A percentile compares a stretch with the other conserved stretches of the same genome.
phyloP scores from a whole-genome alignment of 1,284 basidiomycete species.

The Rhodotorula sp. region DNA sequence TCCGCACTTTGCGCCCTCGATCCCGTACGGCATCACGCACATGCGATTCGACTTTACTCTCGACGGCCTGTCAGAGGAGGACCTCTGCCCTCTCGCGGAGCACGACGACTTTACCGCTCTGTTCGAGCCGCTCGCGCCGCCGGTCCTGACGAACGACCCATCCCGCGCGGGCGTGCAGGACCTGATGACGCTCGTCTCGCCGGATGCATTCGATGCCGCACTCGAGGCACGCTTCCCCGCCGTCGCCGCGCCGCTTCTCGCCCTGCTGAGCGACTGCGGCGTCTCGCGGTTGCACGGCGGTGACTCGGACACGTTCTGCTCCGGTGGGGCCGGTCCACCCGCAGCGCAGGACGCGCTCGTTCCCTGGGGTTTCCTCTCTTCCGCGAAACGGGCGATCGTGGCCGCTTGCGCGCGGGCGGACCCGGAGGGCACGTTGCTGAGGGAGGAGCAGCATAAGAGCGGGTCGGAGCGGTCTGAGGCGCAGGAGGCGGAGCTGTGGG shows the following conservation, averaged over 20 bases:
- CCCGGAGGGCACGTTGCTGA: neutral
- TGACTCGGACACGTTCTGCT: neutral
- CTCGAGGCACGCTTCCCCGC: no score
- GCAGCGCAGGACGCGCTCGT: neutral
- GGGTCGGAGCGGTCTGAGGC: neutral
- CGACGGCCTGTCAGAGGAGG: neutral
- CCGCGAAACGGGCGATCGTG: neutral
- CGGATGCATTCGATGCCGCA: no score
- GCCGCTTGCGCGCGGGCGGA: neutral
- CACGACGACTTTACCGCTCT: neutral
- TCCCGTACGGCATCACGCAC: neutral
- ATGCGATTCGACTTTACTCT: constrained; percentile 1
- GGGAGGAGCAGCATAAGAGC: no score
- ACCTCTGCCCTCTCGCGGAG: neutral
- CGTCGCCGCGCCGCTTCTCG: neutral
- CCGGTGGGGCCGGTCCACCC: neutral
- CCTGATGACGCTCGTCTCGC: neutral
- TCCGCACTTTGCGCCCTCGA: neutral
- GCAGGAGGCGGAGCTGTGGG: no score
- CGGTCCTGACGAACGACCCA: neutral
- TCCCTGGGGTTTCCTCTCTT: constrained; percentile 1
- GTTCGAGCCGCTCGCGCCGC: neutral
- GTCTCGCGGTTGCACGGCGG: neutral
- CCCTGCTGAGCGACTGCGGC: neutral
- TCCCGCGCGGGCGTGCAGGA: neutral